Evolutionary conservation across 352 stramenopile species (phyloP).

Genomic region (Phytophthora pini): DNA sequence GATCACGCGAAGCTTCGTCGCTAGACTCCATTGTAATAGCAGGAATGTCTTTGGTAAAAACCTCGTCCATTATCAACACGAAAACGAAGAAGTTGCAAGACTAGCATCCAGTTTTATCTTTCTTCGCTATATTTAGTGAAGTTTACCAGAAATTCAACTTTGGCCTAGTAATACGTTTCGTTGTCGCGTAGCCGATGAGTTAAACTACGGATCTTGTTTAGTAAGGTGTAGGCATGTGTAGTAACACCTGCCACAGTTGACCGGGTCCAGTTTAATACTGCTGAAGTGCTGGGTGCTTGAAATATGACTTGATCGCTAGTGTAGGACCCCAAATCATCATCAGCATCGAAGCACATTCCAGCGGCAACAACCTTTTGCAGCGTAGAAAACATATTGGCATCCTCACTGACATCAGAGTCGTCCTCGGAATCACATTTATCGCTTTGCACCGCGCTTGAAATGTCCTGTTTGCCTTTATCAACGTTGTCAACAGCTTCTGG

Average conservation of each 20-base stretch:
- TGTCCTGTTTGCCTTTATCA: background rate
- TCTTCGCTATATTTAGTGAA: background rate
- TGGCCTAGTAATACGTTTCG: background rate
- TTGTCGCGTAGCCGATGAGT: too few relatives aligned
- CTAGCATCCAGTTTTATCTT: background rate
- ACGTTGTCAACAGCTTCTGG: too few relatives aligned
- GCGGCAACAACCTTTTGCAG: background rate
- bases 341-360: too few relatives aligned
- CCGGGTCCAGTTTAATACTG: conserved; percentile 4
- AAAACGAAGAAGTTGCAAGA: background rate
- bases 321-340: background rate
- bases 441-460: background rate
- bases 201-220: conserved; percentile 12
- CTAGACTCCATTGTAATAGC: background rate
- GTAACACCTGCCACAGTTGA: conserved; percentile 10
- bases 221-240: conserved; percentile 6
- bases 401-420: background rate
- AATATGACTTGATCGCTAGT: background rate
- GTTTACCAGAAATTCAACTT: conserved; percentile 26
- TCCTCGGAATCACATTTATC: background rate
- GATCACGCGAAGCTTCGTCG: conserved; percentile 8
- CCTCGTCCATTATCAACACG: conserved; percentile 3
- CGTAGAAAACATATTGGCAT: background rate
- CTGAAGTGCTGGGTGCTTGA: background rate
- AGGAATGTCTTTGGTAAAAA: background rate